These are phyloP conservation scores for Carex scoparia DNA, from an alignment of 176 grass and related monocot genomes.

Conservation along the genomic window DNA sequence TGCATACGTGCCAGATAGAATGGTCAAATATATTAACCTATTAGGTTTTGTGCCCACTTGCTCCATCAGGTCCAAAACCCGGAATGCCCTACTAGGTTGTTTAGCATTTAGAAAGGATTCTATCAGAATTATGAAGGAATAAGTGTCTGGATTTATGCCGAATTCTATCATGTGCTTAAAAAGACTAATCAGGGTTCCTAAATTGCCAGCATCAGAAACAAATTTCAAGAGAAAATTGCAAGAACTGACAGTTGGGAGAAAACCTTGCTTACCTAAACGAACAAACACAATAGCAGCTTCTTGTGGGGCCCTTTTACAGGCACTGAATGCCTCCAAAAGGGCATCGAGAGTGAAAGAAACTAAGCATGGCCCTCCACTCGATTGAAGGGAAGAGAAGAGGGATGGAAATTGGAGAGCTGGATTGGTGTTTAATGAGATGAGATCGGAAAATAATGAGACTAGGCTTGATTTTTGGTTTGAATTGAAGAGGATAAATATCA, in stretches of 20 bases:
- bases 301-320: slow-evolving; percentile 14
- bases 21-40: slow-evolving; percentile 29
- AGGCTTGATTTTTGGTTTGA: slow-evolving; percentile 34
- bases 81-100: slow-evolving; percentile 35
- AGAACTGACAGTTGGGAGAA: slow-evolving; percentile 36
- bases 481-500: slow-evolving; percentile 35
- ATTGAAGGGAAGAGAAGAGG: slow-evolving; percentile 31
- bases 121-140: slow-evolving; percentile 38
- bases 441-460: slow-evolving; percentile 40
- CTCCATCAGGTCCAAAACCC: slow-evolving; percentile 40
- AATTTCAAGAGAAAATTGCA: slow-evolving; percentile 49
- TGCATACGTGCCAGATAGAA: slow-evolving; percentile 46
- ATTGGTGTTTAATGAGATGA: slow-evolving; percentile 23
- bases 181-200: slow-evolving; percentile 24
- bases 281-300: slow-evolving; percentile 33
- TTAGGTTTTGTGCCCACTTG: slow-evolving; percentile 51
- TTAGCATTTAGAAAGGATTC: slow-evolving; percentile 41
- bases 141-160: slow-evolving; percentile 30
- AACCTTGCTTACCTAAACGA: slow-evolving; percentile 37
- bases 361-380: neutral
- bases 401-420: slow-evolving; percentile 21
- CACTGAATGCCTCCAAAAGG: slow-evolving; percentile 43
- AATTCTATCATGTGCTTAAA: slow-evolving; percentile 46
- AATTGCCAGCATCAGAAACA: slow-evolving; percentile 25
- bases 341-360: slow-evolving; percentile 37